A percentile compares a stretch with the other conserved stretches of the same genome.
These are phyloP conservation scores for Butyriboletus appendiculatus DNA, from an alignment of 1,284 basidiomycete species.

Conservation along the genomic window DNA sequence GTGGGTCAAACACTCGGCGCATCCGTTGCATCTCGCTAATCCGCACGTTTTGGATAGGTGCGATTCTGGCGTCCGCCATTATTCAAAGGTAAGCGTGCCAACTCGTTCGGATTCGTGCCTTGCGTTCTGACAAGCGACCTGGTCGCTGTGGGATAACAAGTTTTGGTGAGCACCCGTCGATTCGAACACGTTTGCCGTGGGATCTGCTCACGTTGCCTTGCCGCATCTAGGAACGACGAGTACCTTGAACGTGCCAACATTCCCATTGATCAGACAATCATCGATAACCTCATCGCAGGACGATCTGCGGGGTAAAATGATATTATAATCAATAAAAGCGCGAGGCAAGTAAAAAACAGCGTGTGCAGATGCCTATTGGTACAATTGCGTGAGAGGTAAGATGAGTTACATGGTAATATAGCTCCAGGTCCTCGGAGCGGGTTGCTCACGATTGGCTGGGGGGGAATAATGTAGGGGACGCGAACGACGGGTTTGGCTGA, in stretches of 20 bases:
- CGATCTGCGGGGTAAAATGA: background rate
- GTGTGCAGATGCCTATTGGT: constrained; percentile 29
- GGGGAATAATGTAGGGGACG: constrained; percentile 27
- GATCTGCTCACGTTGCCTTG: background rate
- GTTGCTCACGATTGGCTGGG: constrained; percentile 14
- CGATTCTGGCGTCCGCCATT: constrained; percentile 83
- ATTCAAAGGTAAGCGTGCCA: constrained; percentile 71
- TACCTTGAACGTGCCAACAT: constrained; percentile 69
- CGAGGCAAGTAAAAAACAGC: background rate
- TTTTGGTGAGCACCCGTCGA: constrained; percentile 42
- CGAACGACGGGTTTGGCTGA: constrained; percentile 20
- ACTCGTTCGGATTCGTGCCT: background rate
- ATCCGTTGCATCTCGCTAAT: too few species aligned
- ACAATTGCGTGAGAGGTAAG: constrained; percentile 25
- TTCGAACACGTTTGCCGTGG: background rate
- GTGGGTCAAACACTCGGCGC: constrained; percentile 42
- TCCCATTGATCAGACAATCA: constrained; percentile 52
- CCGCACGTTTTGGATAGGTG: constrained; percentile 49
- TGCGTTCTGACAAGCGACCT: background rate
- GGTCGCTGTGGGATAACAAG: constrained; percentile 20
- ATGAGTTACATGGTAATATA: constrained; percentile 7
- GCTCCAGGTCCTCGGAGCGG: background rate
- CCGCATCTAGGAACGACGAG: constrained; percentile 60
- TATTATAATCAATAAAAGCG: constrained; percentile 12
- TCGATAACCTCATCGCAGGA: constrained; percentile 49